These are phyloP conservation scores for Chlorociboria aeruginascens DNA, from an alignment of 495 filamentous ascomycete species.

Conservation along the genomic window DNA sequence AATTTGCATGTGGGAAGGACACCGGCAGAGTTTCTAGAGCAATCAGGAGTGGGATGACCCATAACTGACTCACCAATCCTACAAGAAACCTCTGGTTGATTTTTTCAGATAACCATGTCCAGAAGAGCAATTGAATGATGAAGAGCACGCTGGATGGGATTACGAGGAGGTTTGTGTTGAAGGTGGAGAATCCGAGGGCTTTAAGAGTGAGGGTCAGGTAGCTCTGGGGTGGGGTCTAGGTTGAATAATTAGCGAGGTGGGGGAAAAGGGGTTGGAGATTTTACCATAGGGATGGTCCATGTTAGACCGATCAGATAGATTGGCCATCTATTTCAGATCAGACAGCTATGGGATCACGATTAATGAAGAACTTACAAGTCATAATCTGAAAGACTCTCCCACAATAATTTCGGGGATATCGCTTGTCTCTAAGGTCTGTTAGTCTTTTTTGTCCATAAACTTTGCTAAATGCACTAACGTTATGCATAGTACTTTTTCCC, in stretches of 20 bases:
- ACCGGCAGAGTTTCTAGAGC: constrained; percentile 33
- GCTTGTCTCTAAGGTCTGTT: constrained; percentile 41
- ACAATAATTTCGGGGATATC: constrained; percentile 44
- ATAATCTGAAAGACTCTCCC: constrained; percentile 48
- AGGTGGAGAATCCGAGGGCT: constrained; percentile 50
- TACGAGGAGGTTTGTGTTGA: constrained; percentile 55
- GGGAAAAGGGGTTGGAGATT: too few species aligned
- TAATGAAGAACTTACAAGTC: constrained; percentile 31
- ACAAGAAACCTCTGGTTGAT: constrained; percentile 43
- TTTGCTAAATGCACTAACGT: not conserved
- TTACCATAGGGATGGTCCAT: constrained; percentile 37
- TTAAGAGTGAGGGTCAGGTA: constrained; percentile 55
- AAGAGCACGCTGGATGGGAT: constrained; percentile 45
- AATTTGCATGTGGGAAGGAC: constrained; percentile 17
- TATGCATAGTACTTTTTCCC: constrained; percentile 42
- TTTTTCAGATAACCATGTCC: constrained; percentile 47
- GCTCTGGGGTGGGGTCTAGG: constrained; percentile 28
- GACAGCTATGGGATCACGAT: not conserved
- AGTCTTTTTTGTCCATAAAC: constrained; percentile 21
- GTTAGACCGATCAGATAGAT: constrained; percentile 52
- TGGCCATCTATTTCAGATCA: constrained; percentile 33
- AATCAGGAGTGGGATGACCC: constrained; percentile 43
- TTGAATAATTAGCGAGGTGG: not conserved
- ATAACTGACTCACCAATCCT: constrained; percentile 39
- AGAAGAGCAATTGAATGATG: constrained; percentile 33